phyloP scores from a whole-genome alignment of 2,329 filamentous ascomycete species.

The Teratosphaeria pseudoeucalypti region DNA sequence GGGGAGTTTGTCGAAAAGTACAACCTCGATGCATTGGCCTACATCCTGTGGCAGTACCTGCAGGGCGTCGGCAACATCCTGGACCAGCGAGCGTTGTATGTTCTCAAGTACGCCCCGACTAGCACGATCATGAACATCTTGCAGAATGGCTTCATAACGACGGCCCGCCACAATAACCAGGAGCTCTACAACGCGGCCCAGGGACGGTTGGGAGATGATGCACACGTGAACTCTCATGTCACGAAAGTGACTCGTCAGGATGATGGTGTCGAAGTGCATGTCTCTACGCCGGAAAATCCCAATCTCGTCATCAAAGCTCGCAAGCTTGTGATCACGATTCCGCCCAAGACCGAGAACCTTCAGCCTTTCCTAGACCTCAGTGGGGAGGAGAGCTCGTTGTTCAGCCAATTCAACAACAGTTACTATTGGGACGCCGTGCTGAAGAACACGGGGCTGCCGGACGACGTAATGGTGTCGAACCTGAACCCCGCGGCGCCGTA shows the following conservation, averaged over 20 bases:
- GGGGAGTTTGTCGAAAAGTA: slow-evolving; percentile 41
- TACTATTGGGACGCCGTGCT: slow-evolving; percentile 15
- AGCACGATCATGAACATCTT: slow-evolving; percentile 4
- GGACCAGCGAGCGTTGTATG: slow-evolving; percentile 34
- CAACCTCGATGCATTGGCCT: slow-evolving; percentile 33
- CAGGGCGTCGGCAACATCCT: slow-evolving; percentile 38
- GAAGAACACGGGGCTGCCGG: slow-evolving; percentile 10
- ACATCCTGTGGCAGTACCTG: slow-evolving; percentile 31
- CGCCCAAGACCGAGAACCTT: slow-evolving; percentile 29
- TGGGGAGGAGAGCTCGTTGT: neutral
- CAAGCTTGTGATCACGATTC: slow-evolving; percentile 35
- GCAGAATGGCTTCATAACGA: slow-evolving; percentile 10
- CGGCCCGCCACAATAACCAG: slow-evolving; percentile 13
- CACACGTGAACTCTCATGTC: slow-evolving; percentile 19
- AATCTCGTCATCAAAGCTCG: slow-evolving; percentile 27
- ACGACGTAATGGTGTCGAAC: slow-evolving; percentile 11
- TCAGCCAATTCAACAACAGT: slow-evolving; percentile 5
- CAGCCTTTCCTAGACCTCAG: slow-evolving; percentile 27
- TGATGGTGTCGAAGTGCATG: slow-evolving; percentile 18
- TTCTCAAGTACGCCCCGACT: slow-evolving; percentile 29
- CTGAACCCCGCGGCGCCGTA: slow-evolving; percentile 6
- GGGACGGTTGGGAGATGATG: slow-evolving; percentile 14
- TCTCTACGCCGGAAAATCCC: slow-evolving; percentile 21
- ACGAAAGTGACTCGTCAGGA: slow-evolving; percentile 11
- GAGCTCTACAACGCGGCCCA: slow-evolving; percentile 16